Evolutionary conservation across 768 basidiomycete genomes (phyloP), one percentile per base, ranked within the genome.

Genomic region (Trametes cingulata): DNA sequence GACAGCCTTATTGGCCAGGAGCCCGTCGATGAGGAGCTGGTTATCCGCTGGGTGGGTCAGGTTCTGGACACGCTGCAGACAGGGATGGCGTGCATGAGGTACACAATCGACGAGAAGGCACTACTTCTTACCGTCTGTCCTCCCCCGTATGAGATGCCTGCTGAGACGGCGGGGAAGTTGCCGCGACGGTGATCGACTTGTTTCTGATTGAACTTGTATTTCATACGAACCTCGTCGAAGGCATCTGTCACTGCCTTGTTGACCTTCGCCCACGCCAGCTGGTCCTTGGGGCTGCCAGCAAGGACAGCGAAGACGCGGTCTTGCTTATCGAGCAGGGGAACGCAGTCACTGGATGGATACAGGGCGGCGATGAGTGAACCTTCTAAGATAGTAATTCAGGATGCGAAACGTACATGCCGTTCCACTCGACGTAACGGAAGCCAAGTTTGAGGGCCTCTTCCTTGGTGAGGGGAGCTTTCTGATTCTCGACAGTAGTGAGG

Each of bases 71-170:
- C 12, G 33, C 48, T 50, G 27, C 10, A 8, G 27, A n/a, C 12
- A 19, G 47, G 6, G 29, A 50, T 12, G 19, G 14, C 7, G 10
- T 10, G 4, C 27, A 13, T 13, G 17, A 8, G 17, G n/a, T 33
- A 33, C 17, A 6, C 29, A 25, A 24, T 10, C 24, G 45, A 2
- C 13, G 40, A 2, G 17, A 27, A n/a, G n/a, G n/a, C n/a, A n/a
- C n/a, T n/a, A n/a, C n/a, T n/a, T n/a, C 53, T 10, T 25, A 55
- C 59, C 52, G 33, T 55, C 50, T 72, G 72, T 0, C 74, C 74
- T 0, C 71, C 72, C 0, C 73, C 73, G 65, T 67, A 62, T 0
- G 73, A 74, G 0, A 68, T 58, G 0, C 74, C 71, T 22, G 43
- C 56, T 0, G 65, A 35, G 15, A 71, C 15, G 4, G 70, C 54